Evolutionary conservation across 768 basidiomycete species (phyloP).

Genomic region (Boletus rubroflammeus): DNA sequence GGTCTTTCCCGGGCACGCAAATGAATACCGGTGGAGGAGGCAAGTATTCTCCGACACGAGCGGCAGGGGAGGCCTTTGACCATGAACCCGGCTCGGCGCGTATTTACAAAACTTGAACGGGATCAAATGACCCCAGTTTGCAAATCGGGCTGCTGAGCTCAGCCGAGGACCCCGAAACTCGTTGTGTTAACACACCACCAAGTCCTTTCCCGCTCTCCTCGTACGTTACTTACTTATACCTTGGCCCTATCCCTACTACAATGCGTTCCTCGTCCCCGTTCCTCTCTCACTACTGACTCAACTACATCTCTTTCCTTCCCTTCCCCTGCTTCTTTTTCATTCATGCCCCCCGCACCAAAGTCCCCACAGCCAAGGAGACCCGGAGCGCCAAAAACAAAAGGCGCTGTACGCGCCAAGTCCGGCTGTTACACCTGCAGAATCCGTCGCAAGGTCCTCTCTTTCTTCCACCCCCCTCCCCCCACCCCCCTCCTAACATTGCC

Average conservation of each 20-base stretch:
- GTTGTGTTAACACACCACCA: not conserved
- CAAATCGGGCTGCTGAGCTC: conserved; percentile 11
- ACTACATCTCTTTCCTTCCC: not conserved
- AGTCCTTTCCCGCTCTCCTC: conserved; percentile 1
- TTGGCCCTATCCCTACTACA: conserved; percentile 21
- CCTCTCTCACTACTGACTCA: conserved; percentile 1
- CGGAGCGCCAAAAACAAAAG: conserved; percentile 71
- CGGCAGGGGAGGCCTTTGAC: conserved; percentile 15
- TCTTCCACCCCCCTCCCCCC: conserved; percentile 1
- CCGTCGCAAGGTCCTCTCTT: conserved; percentile 64
- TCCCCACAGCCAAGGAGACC: conserved; percentile 38
- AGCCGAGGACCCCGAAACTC: conserved; percentile 19
- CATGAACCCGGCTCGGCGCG: no score
- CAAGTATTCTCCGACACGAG: conserved; percentile 8
- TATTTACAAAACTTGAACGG: conserved; percentile 6
- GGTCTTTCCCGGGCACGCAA: conserved; percentile 12
- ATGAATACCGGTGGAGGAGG: conserved; percentile 1
- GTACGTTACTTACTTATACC: conserved; percentile 36
- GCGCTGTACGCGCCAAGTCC: conserved; percentile 79
- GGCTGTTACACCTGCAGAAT: conserved; percentile 89
- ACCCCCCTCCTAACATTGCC: conserved; percentile 12
- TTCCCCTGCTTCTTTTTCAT: not conserved
- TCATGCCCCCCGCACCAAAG: conserved; percentile 40
- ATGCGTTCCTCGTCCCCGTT: conserved; percentile 16
- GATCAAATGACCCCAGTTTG: conserved; percentile 22